Base-by-base conservation (phyloP, 1,139 yeast genomes). In the Taiozyma onychis region DNA sequence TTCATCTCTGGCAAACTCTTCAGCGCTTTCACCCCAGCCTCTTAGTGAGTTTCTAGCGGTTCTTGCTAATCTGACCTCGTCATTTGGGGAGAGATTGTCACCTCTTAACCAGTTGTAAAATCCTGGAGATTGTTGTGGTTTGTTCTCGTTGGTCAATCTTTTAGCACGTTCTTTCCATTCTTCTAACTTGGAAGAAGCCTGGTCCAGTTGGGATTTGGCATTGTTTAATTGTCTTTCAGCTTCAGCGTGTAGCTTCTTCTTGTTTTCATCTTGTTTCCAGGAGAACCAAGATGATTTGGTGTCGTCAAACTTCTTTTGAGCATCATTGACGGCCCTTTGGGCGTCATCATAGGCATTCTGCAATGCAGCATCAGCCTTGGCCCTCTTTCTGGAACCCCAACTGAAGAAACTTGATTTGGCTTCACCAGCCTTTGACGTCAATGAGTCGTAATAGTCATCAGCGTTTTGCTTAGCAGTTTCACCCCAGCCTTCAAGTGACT, bases 1-100 rank as follows among this genome's bases (percentile, higher is more conserved):
- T 55, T 72, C 73, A 27, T 74, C 78, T 30, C 62, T 61, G 3
- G 78, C 73, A 51, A 72, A 66, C 34, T 63, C 68, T 22, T 69
- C 61, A 4, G 77, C 78, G 44, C 65, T 59, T 46, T 72, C 75
- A 26, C 78, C 77, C 76, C 77, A 74, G 8, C 78, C 78, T 51
- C 69, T 64, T 8, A 73, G 60, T 2, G 73, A 65, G 24, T 61
- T 60, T 35, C 64, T 62, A 1, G 75, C 65, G 11, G 57, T 54
- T 39, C 62, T 58, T 4, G 73, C 72, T 39, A 68, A 52, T 10
- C 62, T 63, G 43, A 58, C 63, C 37, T 51, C 56, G 26, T 48
- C 52, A 21, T 43, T 46, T 16, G 55, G 51, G 5, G 50, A 6
- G 6, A 22, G 22, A 21, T 46, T 47, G 22, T 57, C 60, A n/a